Percentiles rank a stretch among this genome's conserved stretches.
Conservation (phyloP, 257 asterid species). For the Scutellaria baicalensis region DNA sequence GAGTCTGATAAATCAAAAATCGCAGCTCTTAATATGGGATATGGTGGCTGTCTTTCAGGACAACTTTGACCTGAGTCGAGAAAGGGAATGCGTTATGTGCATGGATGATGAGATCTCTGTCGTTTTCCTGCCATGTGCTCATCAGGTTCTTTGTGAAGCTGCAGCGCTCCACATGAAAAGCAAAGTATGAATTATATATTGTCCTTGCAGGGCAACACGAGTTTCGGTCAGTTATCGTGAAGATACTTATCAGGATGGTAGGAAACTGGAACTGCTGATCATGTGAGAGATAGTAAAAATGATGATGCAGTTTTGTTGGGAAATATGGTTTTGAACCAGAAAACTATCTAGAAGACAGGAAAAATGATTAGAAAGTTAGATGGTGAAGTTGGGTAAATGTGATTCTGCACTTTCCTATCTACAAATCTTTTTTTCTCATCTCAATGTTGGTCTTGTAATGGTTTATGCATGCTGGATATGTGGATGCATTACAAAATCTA, state of each 20-base stretch:
- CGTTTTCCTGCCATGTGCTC: conserved; percentile 80
- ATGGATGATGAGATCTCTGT: conserved; percentile 61
- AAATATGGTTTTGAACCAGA: background rate
- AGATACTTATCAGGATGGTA: background rate
- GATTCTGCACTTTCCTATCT: background rate
- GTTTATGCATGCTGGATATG: background rate
- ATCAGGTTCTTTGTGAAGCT: conserved; percentile 70
- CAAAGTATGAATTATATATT: conserved; percentile 59
- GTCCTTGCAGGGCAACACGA: conserved; percentile 72
- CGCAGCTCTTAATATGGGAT: conserved; percentile 49
- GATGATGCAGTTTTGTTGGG: background rate
- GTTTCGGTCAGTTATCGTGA: conserved; percentile 32
- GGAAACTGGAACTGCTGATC: background rate
- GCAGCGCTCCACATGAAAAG: conserved; percentile 52
- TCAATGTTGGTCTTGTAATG: background rate
- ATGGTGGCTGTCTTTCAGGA: conserved; percentile 37
- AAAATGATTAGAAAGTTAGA: background rate
- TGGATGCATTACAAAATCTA: background rate
- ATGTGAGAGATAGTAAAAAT: background rate
- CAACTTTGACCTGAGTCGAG: conserved; percentile 32
- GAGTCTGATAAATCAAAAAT: conserved; percentile 40
- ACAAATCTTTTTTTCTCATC: background rate
- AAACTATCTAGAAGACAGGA: background rate
- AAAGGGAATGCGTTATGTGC: conserved; percentile 91
- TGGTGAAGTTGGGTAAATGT: background rate